Evolutionary conservation across 164 flowering plant species (phyloP).

Genomic region (Cinnamomum chago): DNA sequence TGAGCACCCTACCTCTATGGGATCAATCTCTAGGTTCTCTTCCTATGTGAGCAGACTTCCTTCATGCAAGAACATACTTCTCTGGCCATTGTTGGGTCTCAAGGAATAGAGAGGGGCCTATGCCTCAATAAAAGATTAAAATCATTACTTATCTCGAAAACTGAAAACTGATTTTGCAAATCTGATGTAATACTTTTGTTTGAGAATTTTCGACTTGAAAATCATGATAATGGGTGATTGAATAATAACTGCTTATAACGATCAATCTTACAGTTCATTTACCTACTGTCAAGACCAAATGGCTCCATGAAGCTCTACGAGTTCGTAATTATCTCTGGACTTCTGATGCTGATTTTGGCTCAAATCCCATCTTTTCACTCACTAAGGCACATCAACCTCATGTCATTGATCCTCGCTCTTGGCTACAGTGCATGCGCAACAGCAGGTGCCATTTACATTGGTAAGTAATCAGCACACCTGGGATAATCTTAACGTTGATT

Average conservation of each 20-base stretch:
- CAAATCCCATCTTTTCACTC: slow-evolving; percentile 97
- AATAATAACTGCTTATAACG: background rate
- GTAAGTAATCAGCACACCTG: slow-evolving; percentile 24
- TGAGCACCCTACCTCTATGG: too few species aligned
- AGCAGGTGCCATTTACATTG: slow-evolving; percentile 71
- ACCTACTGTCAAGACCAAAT: slow-evolving; percentile 48
- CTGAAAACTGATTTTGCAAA: too few species aligned
- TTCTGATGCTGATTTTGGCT: slow-evolving; percentile 69
- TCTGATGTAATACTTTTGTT: too few species aligned
- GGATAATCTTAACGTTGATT: background rate
- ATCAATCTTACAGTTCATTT: slow-evolving; percentile 54
- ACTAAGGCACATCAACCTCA: slow-evolving; percentile 73
- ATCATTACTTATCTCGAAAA: too few species aligned
- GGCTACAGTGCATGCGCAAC: slow-evolving; percentile 75
- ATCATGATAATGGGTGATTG: background rate
- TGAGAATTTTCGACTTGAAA: too few species aligned
- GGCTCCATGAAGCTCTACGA: slow-evolving; percentile 71
- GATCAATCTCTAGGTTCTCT: too few species aligned
- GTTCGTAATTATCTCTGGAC: slow-evolving; percentile 77
- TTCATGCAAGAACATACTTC: too few species aligned
- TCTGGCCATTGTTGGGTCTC: too few species aligned
- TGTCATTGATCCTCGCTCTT: slow-evolving; percentile 67
- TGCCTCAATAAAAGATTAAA: too few species aligned
- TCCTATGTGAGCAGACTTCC: too few species aligned
- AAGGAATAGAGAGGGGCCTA: too few species aligned